Evolutionary conservation across 1,284 basidiomycete genomes (phyloP), one percentile per base, ranked within the genome.

Genomic region (Schizophyllum commune): DNA sequence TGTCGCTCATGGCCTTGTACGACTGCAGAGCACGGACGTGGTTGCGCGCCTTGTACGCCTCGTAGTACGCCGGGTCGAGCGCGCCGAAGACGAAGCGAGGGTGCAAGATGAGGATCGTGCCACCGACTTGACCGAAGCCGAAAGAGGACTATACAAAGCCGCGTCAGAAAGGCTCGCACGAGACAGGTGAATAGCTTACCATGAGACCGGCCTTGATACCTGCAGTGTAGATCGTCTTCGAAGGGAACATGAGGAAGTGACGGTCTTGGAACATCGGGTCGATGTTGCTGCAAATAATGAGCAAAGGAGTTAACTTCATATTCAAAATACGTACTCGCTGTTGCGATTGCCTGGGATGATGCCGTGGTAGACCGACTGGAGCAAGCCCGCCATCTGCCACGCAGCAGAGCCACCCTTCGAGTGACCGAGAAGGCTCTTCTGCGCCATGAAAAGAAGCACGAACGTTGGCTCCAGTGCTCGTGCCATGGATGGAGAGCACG

Each of bases 101-200:
- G 75, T 99, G 89, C 61, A 99, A 73, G 67, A 98, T 80, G 65
- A 96, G 83, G 57, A 88, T 89, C 64, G 90, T 92, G 64, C 96
- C 97, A 65, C 96, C 97, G 66, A 98, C 96, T 84, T 99, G 97
- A 69, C 96, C 97, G 81, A 99, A 99, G 69, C 97, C 97, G 79
- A 99, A 99, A 19, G 95, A 98, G 3, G 96, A 98, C 82, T 89
- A n/a, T n/a, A 62, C 19, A 59, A 56, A 54, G 39, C 51, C 19
- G 53, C 68, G 67, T 55, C 65, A 61, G 61, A 52, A 61, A 65
- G 58, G 47, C 34, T 65, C n/a, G 65, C 58, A 22, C 6, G 13
- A 15, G 20, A 27, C n/a, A 4, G 9, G 21, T 51, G n/a, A 56
- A 15, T 22, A 69, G 27, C 79, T 32, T 69, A 89, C 88, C 90